These are phyloP conservation scores for Tuber umbilicatum DNA, from an alignment of 495 filamentous ascomycete genomes.

Conservation along the genomic window DNA sequence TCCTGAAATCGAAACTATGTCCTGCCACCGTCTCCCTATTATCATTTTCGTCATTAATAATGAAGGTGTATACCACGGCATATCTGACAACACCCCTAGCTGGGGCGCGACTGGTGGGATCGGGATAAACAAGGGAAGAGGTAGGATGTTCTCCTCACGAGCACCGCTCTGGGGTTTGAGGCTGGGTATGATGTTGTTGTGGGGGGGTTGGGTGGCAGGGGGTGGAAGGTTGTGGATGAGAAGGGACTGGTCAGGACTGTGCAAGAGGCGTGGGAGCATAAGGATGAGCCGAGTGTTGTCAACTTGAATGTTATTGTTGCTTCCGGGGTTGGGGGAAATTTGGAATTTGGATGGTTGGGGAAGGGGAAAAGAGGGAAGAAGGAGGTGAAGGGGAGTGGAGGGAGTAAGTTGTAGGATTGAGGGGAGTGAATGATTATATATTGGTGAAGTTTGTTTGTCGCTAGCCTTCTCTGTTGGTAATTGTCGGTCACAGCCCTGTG, in stretches of 20 bases:
- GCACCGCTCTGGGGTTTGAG: conserved; percentile 54
- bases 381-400: conserved; percentile 17
- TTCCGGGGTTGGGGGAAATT: conserved; percentile 49
- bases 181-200: conserved; percentile 56
- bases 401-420: conserved; percentile 28
- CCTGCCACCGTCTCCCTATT: conserved; percentile 58
- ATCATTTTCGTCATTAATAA: conserved; percentile 62
- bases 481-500: neutral
- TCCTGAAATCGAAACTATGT: conserved; percentile 61
- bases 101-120: conserved; percentile 43
- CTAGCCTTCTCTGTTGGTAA: neutral
- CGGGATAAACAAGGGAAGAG: conserved; percentile 42
- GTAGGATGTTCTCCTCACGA: conserved; percentile 45
- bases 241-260: conserved; percentile 52
- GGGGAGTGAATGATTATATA: neutral
- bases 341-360: conserved; percentile 44
- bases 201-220: conserved; percentile 53
- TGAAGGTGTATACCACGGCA: conserved; percentile 58
- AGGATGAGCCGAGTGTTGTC: conserved; percentile 49
- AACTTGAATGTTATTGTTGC: conserved; percentile 61
- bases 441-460: neutral
- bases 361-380: conserved; percentile 20
- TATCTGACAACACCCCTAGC: conserved; percentile 43
- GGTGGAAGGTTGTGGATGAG: conserved; percentile 51
- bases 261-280: conserved; percentile 49